Evolutionary conservation across 2,329 filamentous ascomycete species (phyloP), one percentile per base, ranked within the genome.

Genomic region (Davidsoniella eucalypti): DNA sequence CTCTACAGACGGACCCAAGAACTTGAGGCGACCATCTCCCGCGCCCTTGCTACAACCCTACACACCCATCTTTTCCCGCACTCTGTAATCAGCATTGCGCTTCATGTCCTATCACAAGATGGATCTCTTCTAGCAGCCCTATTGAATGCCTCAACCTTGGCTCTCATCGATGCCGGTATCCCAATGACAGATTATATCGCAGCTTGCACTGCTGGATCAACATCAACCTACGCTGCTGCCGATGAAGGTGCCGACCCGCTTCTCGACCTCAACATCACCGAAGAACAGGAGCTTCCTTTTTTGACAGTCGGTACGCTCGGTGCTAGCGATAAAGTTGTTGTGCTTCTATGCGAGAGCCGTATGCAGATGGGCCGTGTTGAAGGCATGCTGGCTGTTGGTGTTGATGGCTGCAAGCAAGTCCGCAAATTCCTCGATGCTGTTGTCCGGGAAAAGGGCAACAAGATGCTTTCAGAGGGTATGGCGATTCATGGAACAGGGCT

Each of bases 101-200:
- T 98, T 1, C 86, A 94, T 63, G 80, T 98, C 36, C 78, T 98
- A 42, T 84, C 82, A 0, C 82, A 93, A 57, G 92, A 98, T 63
- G 92, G 92, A 25, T 88, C 84, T 0, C 73, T 96, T 2, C 79
- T 98, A 17, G 87, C 90, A 0, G 84, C 87, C 0, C 86, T 90
- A 43, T 71, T 96, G 57, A 98, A 98, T 60, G 92, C 92, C 3
- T 78, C 84, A 0, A 94, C 90, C 0, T 76, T 98, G 10, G 92
- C 92, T 0, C 77, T 96, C 18, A 82, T 96, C 55, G 92, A 98
- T 62, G 92, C 92, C 0, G 92, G 92, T 48, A 82, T 98, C 17
- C 92, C 92, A 21, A 95, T 96, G 88, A 79, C 80, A 2, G 87
- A 94, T 61, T 93, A 95, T 61, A 76, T 96, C 2, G 80, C 81